Conservation (phyloP, 805 yeast genomes). For the Wickerhamiella spandovensis region DNA sequence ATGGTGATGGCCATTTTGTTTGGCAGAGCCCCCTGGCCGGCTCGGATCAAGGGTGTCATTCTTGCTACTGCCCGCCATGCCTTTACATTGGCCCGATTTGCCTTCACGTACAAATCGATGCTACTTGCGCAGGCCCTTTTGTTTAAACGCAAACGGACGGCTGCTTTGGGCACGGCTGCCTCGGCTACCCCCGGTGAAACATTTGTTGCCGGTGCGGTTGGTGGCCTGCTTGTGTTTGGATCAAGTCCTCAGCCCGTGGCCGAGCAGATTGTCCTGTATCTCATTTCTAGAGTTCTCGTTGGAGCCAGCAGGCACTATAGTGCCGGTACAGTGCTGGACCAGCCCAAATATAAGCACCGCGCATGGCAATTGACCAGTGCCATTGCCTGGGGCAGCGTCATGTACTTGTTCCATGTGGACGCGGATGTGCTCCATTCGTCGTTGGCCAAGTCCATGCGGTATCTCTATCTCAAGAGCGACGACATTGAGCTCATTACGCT, state of each 20-base stretch:
- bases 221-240: slow-evolving; percentile 32
- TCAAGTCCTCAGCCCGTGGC: slow-evolving; percentile 33
- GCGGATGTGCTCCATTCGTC: slow-evolving; percentile 51
- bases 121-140: slow-evolving; percentile 19
- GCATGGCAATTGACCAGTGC: slow-evolving; percentile 53
- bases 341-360: slow-evolving; percentile 18
- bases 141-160: slow-evolving; percentile 12
- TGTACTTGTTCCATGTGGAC: slow-evolving; percentile 54
- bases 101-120: slow-evolving; percentile 36
- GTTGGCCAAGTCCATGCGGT: slow-evolving; percentile 55
- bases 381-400: slow-evolving; percentile 57
- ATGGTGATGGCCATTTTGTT: slow-evolving; percentile 47
- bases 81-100: slow-evolving; percentile 41
- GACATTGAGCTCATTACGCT: slow-evolving; percentile 6
- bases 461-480: slow-evolving; percentile 44
- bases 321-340: slow-evolving; percentile 6
- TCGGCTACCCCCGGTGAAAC: slow-evolving; percentile 15
- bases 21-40: slow-evolving; percentile 33
- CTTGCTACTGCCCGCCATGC: slow-evolving; percentile 45
- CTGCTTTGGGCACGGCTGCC: slow-evolving; percentile 8
- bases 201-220: slow-evolving; percentile 27
- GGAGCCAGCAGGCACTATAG: slow-evolving; percentile 32
- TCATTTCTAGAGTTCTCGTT: slow-evolving; percentile 52
- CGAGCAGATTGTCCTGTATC: slow-evolving; percentile 64
- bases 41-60: slow-evolving; percentile 32